phyloP scores from a whole-genome alignment of 306 rosid species.

The Pachyrhizus erosus region DNA sequence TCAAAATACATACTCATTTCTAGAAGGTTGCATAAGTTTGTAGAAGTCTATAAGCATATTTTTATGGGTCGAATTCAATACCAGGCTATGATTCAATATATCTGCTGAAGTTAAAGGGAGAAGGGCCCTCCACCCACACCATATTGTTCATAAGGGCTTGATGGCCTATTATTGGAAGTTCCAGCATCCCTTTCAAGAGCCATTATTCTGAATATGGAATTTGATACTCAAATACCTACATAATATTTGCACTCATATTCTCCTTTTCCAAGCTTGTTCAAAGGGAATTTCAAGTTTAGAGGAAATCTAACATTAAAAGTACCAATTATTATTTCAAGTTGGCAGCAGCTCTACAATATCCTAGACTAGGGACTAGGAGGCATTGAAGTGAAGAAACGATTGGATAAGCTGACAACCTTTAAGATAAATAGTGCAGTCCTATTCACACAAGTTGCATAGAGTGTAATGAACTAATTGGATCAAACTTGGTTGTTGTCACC shows the following conservation, averaged over 20 bases:
- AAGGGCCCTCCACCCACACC: not conserved
- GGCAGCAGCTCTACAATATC: not conserved
- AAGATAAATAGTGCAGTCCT: not conserved
- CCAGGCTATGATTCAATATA: slow-evolving; percentile 23
- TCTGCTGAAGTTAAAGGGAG: not conserved
- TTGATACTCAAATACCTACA: not conserved
- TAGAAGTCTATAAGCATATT: slow-evolving; percentile 8
- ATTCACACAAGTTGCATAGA: not conserved
- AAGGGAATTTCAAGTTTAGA: not conserved
- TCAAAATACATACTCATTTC: not conserved
- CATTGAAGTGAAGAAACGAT: not conserved
- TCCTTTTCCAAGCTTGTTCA: slow-evolving; percentile 1
- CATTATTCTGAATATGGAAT: not conserved
- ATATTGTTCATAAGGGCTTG: not conserved
- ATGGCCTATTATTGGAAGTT: not conserved
- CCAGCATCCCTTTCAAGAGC: slow-evolving; percentile 18
- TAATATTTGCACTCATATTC: not conserved
- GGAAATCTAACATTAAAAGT: not conserved
- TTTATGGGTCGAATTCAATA: not conserved
- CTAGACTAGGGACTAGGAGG: not conserved
- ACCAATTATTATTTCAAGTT: no score
- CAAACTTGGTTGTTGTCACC: not conserved
- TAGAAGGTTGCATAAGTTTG: not conserved
- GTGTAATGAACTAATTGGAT: not conserved
- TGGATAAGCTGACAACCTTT: not conserved